Percentiles rank a stretch among this genome's conserved stretches.
phyloP scores from a whole-genome alignment of 1,284 basidiomycete genomes.

The Ganoderma sinense region DNA sequence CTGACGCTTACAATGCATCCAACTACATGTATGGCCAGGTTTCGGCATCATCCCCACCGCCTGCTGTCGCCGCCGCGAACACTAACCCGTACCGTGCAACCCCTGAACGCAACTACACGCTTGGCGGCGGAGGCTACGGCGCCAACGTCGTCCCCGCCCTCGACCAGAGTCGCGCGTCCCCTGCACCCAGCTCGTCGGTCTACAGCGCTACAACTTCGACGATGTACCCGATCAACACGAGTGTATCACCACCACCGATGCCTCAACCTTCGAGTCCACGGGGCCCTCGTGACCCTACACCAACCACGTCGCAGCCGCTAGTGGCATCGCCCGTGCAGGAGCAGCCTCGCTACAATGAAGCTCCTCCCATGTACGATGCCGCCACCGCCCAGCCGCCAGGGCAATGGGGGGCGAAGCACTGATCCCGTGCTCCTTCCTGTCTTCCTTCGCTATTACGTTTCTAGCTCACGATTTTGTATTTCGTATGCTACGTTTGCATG shows the following conservation, averaged over 20 bases:
- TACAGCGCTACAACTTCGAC: slow-evolving; percentile 29
- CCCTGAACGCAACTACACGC: slow-evolving; percentile 61
- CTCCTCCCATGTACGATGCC: slow-evolving; percentile 70
- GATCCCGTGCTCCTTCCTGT: background rate
- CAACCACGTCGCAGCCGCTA: slow-evolving; percentile 18
- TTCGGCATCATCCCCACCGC: slow-evolving; percentile 30
- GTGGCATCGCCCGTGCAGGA: slow-evolving; percentile 36
- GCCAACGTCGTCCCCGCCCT: slow-evolving; percentile 49
- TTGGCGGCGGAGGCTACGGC: slow-evolving; percentile 66
- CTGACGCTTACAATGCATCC: slow-evolving; percentile 50
- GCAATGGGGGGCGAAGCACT: slow-evolving; percentile 56
- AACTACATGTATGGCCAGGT: slow-evolving; percentile 35
- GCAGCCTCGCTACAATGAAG: slow-evolving; percentile 51
- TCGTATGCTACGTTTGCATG: background rate
- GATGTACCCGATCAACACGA: slow-evolving; percentile 35
- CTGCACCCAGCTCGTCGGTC: slow-evolving; percentile 30
- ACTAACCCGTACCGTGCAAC: slow-evolving; percentile 37
- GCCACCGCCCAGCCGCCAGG: slow-evolving; percentile 55
- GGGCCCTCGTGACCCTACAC: slow-evolving; percentile 27
- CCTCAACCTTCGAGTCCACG: slow-evolving; percentile 29
- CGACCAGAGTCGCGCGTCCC: slow-evolving; percentile 28
- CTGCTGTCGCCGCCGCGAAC: slow-evolving; percentile 29
- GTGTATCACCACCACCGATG: slow-evolving; percentile 20
- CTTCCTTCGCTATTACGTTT: background rate
- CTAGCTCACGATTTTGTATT: background rate